Evolutionary conservation across 495 filamentous ascomycete species (phyloP).

Genomic region (Aspergillus leporis): DNA sequence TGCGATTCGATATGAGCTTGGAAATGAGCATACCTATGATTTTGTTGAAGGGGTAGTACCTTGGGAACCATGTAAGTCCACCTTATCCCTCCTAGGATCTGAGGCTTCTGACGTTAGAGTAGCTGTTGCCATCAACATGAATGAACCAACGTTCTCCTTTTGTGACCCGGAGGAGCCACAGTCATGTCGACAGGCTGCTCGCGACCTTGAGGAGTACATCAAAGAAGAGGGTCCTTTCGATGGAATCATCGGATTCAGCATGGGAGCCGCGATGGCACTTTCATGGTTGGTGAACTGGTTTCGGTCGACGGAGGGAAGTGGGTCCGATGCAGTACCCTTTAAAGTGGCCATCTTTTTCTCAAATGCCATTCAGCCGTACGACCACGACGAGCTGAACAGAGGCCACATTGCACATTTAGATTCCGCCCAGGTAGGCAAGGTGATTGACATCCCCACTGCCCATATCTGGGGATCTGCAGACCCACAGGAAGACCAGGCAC

Average conservation of each 20-base stretch:
- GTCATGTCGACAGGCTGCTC: slow-evolving; percentile 13
- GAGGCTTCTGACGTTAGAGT: neutral
- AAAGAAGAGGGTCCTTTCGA: slow-evolving; percentile 30
- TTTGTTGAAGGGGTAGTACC: slow-evolving; percentile 34
- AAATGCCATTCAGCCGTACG: neutral
- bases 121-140: slow-evolving; percentile 11
- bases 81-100: neutral
- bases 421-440: neutral
- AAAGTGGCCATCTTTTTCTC: slow-evolving; percentile 14
- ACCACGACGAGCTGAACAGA: neutral
- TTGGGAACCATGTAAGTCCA: slow-evolving; percentile 22
- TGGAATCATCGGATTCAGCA: slow-evolving; percentile 33
- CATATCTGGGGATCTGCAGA: slow-evolving; percentile 35
- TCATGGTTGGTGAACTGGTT: neutral
- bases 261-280: slow-evolving; percentile 18
- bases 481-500: slow-evolving; percentile 3
- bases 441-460: slow-evolving; percentile 27
- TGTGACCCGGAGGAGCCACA: slow-evolving; percentile 10
- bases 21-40: slow-evolving; percentile 31
- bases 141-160: slow-evolving; percentile 22
- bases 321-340: neutral
- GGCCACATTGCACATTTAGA: neutral
- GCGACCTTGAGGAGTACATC: slow-evolving; percentile 19
- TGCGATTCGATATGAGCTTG: slow-evolving; percentile 33
- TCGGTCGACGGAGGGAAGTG: neutral